phyloP scores from a whole-genome alignment of 2,329 filamentous ascomycete species.

The Keithomyces neogunnii region DNA sequence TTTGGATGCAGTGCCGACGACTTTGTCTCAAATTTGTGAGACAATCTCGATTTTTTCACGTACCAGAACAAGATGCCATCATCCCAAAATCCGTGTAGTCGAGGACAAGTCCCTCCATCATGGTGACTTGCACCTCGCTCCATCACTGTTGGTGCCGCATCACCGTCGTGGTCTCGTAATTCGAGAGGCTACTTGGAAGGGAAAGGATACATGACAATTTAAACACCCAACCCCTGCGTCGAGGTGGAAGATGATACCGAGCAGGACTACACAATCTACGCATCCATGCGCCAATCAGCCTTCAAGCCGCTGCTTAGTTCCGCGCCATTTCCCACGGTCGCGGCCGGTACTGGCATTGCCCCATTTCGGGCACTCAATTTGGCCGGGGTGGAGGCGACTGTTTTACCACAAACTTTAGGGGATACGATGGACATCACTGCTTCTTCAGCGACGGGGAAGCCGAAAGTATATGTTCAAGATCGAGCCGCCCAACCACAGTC shows the following conservation, averaged over 20 bases:
- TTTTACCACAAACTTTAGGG: neutral
- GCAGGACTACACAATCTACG: neutral
- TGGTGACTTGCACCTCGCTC: neutral
- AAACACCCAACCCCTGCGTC: too few relatives aligned
- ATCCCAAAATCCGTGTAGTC: too few relatives aligned
- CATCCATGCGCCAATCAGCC: slow-evolving; percentile 17
- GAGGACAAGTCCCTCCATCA: too few relatives aligned
- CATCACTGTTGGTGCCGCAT: slow-evolving; percentile 15
- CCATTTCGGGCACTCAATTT: slow-evolving; percentile 24
- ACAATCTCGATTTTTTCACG: too few relatives aligned
- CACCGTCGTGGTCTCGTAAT: slow-evolving; percentile 10
- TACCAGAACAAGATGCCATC: too few relatives aligned
- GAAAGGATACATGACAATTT: too few relatives aligned
- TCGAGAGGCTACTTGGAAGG: too few relatives aligned
- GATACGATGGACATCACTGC: slow-evolving; percentile 10
- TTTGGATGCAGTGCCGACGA: too few relatives aligned
- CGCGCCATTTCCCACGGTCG: slow-evolving; percentile 43
- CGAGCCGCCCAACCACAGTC: slow-evolving; percentile 13
- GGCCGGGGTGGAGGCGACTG: slow-evolving; percentile 10
- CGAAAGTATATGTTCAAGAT: slow-evolving; percentile 20
- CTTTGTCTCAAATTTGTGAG: too few relatives aligned
- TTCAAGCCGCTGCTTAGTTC: slow-evolving; percentile 33
- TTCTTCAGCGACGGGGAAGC: slow-evolving; percentile 27
- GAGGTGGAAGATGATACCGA: too few relatives aligned
- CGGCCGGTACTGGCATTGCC: slow-evolving; percentile 40